Base-by-base conservation (phyloP, 768 basidiomycete species). In the Pleurotus citrinopileatus region DNA sequence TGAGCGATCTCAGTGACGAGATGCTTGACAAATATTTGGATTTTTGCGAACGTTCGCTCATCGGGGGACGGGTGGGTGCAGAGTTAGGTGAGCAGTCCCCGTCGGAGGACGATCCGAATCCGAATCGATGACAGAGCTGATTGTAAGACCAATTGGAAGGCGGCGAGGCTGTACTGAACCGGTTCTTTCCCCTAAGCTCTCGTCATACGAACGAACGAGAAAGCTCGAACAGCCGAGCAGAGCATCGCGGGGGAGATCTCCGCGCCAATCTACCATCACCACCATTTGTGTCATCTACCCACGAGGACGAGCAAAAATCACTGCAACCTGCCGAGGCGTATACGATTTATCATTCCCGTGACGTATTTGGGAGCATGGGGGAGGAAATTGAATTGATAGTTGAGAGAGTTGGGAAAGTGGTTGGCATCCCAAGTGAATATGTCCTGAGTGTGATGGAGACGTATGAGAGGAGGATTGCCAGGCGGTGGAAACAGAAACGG, bases 321-420 rank as follows among this genome's bases (percentile, higher is more conserved):
- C 55, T 70, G 58, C 72, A 72, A 63, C 82, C 88, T 3, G 91
- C 87, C 1, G 79, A 82, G 56, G 68, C 68, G 46, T 84, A 87
- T 69, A 71, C 71, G 45, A 79, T 92, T 44, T 91, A 84, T 70
- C 74, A 82, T 28, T 71, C 77, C n/a, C 73, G 73, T n/a, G 94
- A 94, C 59, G 70, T 81, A 47, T 69, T 81, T 23, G 91, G 91
- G 28, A 69, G 70, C 4, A 55, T 89, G 25, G 74, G 81, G 2
- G 69, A 62, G 3, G 81, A 81, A 43, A 81, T 81, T 57, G 73
- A 71, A 27, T 48, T 65, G 36, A 74, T 94, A 7, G 53, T 91
- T 0, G 64, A 64, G 19, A 74, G 77, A 17, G 86, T 75, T 0
- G 81, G 79, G 4, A 52, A 63, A 37, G 83, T 85, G 73, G 67